Evolutionary conservation across 2,329 filamentous ascomycete species (phyloP).

Genomic region (Amphichorda felina): DNA sequence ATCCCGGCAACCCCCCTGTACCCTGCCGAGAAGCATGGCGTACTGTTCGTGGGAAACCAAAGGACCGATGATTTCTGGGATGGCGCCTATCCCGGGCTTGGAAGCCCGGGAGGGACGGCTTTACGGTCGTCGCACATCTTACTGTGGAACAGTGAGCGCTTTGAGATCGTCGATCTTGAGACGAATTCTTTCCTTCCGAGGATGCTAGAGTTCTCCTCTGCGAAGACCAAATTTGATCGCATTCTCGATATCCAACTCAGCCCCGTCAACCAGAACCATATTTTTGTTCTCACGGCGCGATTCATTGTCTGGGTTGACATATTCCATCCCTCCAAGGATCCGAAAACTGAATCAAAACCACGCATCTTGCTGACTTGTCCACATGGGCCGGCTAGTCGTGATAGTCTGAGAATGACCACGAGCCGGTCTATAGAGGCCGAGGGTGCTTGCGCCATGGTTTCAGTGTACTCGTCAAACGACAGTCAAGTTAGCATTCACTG

Average conservation of each 20-base stretch:
- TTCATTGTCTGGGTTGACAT: conserved; percentile 37
- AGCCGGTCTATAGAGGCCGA: conserved; percentile 11
- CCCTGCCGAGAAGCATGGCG: conserved; percentile 24
- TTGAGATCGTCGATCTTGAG: conserved; percentile 23
- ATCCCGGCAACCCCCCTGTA: conserved; percentile 17
- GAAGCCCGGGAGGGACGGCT: conserved; percentile 3
- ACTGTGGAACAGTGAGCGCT: conserved; percentile 22
- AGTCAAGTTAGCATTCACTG: conserved; percentile 22
- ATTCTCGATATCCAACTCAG: conserved; percentile 46
- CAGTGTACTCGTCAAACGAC: conserved; percentile 17
- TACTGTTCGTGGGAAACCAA: conserved; percentile 26
- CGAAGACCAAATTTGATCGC: conserved; percentile 15
- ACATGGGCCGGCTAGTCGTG: conserved; percentile 13
- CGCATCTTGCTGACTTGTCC: conserved; percentile 15
- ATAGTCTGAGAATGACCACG: conserved; percentile 15
- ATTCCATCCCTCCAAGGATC: conserved; percentile 6
- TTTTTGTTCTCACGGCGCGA: conserved; percentile 47
- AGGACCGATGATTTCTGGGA: conserved; percentile 4
- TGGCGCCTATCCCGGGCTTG: conserved; percentile 3
- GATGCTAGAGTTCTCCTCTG: conserved; percentile 12
- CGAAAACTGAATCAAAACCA: conserved; percentile 8
- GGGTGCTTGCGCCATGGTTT: conserved; percentile 14
- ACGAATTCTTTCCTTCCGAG: conserved; percentile 14
- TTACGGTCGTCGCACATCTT: conserved; percentile 14
- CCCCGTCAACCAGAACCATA: conserved; percentile 29